Evolutionary conservation across 768 basidiomycete species (phyloP), one percentile per base, ranked within the genome.

Genomic region (Boletus sp.): DNA sequence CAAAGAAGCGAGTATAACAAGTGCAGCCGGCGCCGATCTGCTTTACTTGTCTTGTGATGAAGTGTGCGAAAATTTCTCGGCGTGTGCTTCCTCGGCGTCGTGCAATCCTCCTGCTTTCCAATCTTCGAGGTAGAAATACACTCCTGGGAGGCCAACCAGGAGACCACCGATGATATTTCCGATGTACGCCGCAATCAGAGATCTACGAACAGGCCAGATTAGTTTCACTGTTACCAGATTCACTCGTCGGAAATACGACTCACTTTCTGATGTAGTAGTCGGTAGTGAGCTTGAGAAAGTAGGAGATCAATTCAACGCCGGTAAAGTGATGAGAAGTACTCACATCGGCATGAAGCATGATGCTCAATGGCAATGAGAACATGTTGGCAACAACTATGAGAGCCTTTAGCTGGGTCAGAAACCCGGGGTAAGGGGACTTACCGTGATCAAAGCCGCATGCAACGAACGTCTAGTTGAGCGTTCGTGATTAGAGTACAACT

Each of bases 401-500:
- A 30, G 47, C 32, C 17, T 46, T 50, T 41, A 55, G 33, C 46
- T 9, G n/a, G 8, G 5, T 7, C 23, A 13, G 7, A 34, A 41
- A 41, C 27, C 14, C 19, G 29, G 19, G 29, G n/a, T 9, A 38
- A 47, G 32, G 4, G 2, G 21, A 51, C 75, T 52, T 65, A 82
- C 87, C 84, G 74, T 89, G 87, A 61, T 89, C 87, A 58, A 77
- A 87, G 13, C 80, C 79, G 57, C 83, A 84, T 0, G 88, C 77
- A 7, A 89, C 87, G 64, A 88, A 89, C 23, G 85, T 74, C 84
- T 86, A 50, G 0, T 51, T 7, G 13, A 53, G 6, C 40, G 41
- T 46, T 34, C 8, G 41, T 30, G 19, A 54, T 43, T 10, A 39
- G 42, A 38, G 29, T 39, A 45, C 35, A 25, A 37, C 46, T 43